Base-by-base conservation (phyloP, 495 filamentous ascomycete genomes). In the Tuber calosporum region DNA sequence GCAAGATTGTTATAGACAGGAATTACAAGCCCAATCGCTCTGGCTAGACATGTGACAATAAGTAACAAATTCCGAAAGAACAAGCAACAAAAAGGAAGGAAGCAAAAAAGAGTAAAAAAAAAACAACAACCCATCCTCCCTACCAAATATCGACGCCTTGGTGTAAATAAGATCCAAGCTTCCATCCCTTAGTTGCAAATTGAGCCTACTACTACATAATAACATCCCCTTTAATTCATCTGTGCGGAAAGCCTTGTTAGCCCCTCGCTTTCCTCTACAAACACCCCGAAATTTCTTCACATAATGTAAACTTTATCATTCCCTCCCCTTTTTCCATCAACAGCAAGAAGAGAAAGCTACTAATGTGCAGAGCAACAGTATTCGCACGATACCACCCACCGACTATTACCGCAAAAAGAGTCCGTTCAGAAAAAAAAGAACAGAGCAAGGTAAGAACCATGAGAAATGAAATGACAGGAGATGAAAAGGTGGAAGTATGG, bases 31-130 rank as follows among this genome's bases (percentile, higher is more conserved):
- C 53, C 53, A 19, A 19, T 62, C 26, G 13, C 53, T 15, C 26
- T 62, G 53, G 26, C 26, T 41, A 72, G 48, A 66, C 53, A 70
- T 72, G 72, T 22, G 70, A 73, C 45, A 70, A 37, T 69, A 73
- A 68, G 53, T 36, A 69, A 77, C 34, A 73, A 34, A 68, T 39
- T 69, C 69, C 39, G 38, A 68, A 40, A 77, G 70, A 66, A 69
- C 58, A 66, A 71, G 48, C 34, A 19, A 68, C 36, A 68, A 38
- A 42, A 36, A 45, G 15, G 58, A 36, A 36, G 9, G 53, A 34
- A 62, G 22, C 7, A n/a, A 9, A 58, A 58, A n/a, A 13, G 8
- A 58, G n/a, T 26, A 9, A 7, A 58, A 26, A 58, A 30, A 58
- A 58, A 58, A 15, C 22, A 58, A n/a, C 48, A 26, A 26, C 53